Conservation (phyloP, 2,329 filamentous ascomycete species). For the Rachicladosporium sp. region DNA sequence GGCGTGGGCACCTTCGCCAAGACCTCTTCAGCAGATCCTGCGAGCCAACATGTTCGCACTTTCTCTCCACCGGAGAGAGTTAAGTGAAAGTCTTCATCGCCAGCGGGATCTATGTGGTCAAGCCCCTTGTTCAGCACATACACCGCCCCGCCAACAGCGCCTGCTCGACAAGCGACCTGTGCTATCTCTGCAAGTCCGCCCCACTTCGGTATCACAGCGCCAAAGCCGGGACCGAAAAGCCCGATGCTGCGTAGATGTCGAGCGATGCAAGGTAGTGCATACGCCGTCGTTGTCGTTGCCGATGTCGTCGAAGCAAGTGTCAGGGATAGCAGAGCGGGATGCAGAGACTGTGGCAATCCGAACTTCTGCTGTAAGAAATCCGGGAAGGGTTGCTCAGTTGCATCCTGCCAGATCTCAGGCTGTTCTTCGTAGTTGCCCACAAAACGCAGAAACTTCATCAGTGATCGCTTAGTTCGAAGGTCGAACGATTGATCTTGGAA, state of each 20-base stretch:
- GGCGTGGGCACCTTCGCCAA: slow-evolving; percentile 1
- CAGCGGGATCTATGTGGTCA: slow-evolving; percentile 16
- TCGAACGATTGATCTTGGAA: slow-evolving; percentile 68
- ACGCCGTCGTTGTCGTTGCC: slow-evolving; percentile 47
- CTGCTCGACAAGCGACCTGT: slow-evolving; percentile 81
- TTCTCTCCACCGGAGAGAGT: slow-evolving; percentile 14
- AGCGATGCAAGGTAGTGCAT: slow-evolving; percentile 61
- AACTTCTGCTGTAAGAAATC: slow-evolving; percentile 46
- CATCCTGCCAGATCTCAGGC: slow-evolving; percentile 45
- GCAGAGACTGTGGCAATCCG: slow-evolving; percentile 49
- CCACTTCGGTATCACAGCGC: slow-evolving; percentile 84
- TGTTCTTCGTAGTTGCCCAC: slow-evolving; percentile 59
- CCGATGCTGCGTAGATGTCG: slow-evolving; percentile 79
- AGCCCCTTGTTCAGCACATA: slow-evolving; percentile 74
- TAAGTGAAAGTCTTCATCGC: slow-evolving; percentile 2
- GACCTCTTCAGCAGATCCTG: slow-evolving; percentile 16
- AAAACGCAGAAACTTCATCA: slow-evolving; percentile 93
- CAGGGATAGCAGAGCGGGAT: slow-evolving; percentile 54
- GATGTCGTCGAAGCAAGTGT: slow-evolving; percentile 55
- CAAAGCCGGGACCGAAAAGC: slow-evolving; percentile 77
- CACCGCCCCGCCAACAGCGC: slow-evolving; percentile 78
- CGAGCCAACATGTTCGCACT: slow-evolving; percentile 19
- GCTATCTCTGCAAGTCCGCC: slow-evolving; percentile 78
- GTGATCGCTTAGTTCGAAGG: slow-evolving; percentile 64
- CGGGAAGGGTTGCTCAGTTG: slow-evolving; percentile 43